Percentiles rank a stretch among this genome's conserved stretches.
Evolutionary conservation across 352 stramenopile genomes (phyloP).

Genomic region (Peronospora destructor): DNA sequence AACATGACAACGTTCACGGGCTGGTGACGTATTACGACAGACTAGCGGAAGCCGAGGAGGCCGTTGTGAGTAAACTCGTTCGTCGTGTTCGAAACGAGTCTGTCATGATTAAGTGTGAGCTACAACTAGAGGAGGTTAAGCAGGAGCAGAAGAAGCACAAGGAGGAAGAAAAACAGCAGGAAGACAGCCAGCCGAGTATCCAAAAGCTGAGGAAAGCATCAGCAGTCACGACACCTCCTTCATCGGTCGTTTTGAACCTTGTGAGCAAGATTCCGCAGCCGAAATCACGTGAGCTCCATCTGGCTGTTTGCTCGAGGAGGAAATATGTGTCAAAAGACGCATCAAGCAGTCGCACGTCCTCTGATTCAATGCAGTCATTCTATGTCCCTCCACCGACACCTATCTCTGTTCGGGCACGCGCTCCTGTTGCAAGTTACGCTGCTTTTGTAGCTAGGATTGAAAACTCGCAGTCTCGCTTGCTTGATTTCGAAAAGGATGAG

Average conservation of each 20-base stretch:
- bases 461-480: constrained; percentile 24
- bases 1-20: constrained; percentile 19
- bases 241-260: constrained; percentile 1
- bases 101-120: constrained; percentile 1
- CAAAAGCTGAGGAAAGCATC: constrained; percentile 15
- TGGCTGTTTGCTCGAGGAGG: constrained; percentile 14
- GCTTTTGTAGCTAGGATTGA: constrained; percentile 28
- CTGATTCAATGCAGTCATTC: constrained; percentile 2
- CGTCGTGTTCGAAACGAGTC: constrained; percentile 3
- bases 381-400: constrained; percentile 21
- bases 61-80: constrained; percentile 13
- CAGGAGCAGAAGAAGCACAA: constrained; percentile 2
- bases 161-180: not conserved
- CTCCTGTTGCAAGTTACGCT: constrained; percentile 25
- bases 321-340: constrained; percentile 1
- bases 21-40: constrained; percentile 31
- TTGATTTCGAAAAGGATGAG: constrained; percentile 33
- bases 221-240: not conserved
- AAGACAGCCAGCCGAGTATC: constrained; percentile 9
- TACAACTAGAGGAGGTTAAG: constrained; percentile 4
- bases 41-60: constrained; percentile 21
- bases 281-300: constrained; percentile 28
- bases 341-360: constrained; percentile 5
- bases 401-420: constrained; percentile 15
- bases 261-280: constrained; percentile 26